Evolutionary conservation across 345 rosid species (phyloP), one percentile per base, ranked within the genome.

Genomic region (Adansonia digitata): DNA sequence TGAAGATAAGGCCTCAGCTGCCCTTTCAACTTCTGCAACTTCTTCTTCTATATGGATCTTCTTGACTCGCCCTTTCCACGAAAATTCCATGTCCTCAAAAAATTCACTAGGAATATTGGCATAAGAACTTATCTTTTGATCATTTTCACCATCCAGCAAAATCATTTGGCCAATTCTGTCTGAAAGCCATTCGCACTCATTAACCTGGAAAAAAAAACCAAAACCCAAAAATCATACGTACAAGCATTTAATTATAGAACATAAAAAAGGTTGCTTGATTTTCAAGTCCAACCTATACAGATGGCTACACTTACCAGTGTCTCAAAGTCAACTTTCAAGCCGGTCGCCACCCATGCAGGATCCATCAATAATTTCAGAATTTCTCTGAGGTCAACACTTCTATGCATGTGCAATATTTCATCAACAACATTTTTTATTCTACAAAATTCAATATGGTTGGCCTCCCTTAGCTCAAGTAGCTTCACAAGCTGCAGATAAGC

Each of bases 341-440:
- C 99, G 73, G 99, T 93, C 55, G 98, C 93, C 39, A 88, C 91
- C 98, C 96, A 91, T 15, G 98, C 82, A 72, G 99, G 97, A 74
- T 91, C 98, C 94, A 93, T 91, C 82, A 95, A 78, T 59, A 89
- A 81, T 77, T 84, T 83, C 66, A 94, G 83, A 70, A 94, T 90
- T 83, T 85, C 89, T 72, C 35, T 81, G 69, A 93, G 98, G 77
- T 93, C 91, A 14, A 81, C 66, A 74, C 81, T 87, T 65, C 75
- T 75, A 77, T 84, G 67, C 99, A 95, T 89, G 69, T 86, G 91
- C 79, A 93, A 71, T 79, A 93, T 83, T 78, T 95, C 97, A 82
- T 90, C 97, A 75, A 93, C 84, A 5, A 92, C 92, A 82, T 84
- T 80, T 79, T 91, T 92, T 78, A 95, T 91, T 81, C 99, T 85